phyloP scores from a whole-genome alignment of 306 rosid genomes.

The Vicia sativa region DNA sequence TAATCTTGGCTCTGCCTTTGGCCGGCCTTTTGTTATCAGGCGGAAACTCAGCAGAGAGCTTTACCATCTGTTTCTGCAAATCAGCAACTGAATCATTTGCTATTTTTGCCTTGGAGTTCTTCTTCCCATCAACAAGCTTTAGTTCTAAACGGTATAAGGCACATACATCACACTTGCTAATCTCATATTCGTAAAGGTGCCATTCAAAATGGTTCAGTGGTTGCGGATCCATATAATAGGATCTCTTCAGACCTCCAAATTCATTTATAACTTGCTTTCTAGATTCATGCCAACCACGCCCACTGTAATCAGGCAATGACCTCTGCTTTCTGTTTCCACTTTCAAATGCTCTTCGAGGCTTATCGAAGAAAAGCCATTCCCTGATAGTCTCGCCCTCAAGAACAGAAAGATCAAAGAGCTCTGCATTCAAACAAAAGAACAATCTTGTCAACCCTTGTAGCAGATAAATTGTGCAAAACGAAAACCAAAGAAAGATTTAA shows the following conservation, averaged over 20 bases:
- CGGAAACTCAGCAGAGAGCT: conserved; percentile 93
- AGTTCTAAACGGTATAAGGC: conserved; percentile 92
- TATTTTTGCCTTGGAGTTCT: conserved; percentile 71
- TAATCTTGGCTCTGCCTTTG: conserved; percentile 74
- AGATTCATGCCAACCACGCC: conserved; percentile 99
- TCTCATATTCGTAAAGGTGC: conserved; percentile 98
- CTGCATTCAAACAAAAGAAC: conserved; percentile 51
- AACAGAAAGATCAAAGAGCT: conserved; percentile 87
- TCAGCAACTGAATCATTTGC: conserved; percentile 87
- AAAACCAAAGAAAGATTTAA: conserved; percentile 37
- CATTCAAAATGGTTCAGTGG: conserved; percentile 89
- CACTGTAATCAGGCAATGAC: conserved; percentile 92
- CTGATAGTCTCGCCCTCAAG: conserved; percentile 89
- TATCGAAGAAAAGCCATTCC: conserved; percentile 99
- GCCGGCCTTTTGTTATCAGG: conserved; percentile 73
- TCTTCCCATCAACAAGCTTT: conserved; percentile 95
- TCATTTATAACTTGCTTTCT: conserved; percentile 99
- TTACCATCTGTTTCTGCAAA: conserved; percentile 98
- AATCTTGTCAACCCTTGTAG: conserved; percentile 3
- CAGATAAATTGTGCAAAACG: background rate
- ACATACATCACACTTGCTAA: conserved; percentile 87
- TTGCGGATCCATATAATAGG: conserved; percentile 99
- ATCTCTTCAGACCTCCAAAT: conserved; percentile 90
- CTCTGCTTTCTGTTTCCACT: conserved; percentile 99
- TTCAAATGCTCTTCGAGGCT: conserved; percentile 98